Evolutionary conservation across 768 basidiomycete species (phyloP), one percentile per base, ranked within the genome.

Genomic region (Lyophyllum decastes): DNA sequence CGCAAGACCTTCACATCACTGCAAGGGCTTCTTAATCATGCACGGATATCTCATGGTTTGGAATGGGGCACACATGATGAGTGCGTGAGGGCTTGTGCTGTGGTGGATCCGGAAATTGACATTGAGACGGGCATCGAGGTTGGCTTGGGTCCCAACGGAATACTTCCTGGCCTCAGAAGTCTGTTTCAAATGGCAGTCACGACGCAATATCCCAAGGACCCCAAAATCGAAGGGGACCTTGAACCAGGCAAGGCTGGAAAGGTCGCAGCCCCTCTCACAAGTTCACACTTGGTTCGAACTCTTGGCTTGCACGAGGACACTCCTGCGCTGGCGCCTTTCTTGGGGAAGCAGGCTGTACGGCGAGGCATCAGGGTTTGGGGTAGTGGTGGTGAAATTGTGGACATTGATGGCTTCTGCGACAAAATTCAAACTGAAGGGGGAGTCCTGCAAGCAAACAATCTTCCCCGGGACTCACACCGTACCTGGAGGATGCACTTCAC

Each of bases 1-100:
- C 76, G 79, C 46, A 78, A 74, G 1, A 62, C 76, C 0, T 84
- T 84, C 58, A 76, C 75, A 4, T 77, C 78, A 6, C 72, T 83
- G 1, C 83, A 84, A 66, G 83, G 82, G 4, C 73, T 84, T 16
- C 73, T 82, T 26, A 83, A 83, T 62, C 83, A 84, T 57, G 81
- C 78, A 27, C 78, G 83, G 12, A 74, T 82, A 30, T 70, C 74
- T 6, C 83, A 84, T 64, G 68, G 63, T 40, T 69, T 78, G 27
- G 81, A 79, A 58, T 84, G 81, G 80, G 81, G 78, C 11, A 80
- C 78, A 9, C 83, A 84, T 55, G 83, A 84, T 41, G 81, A 81
- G 49, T 84, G 82, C 57, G 78, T 83, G 6, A 72, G 76, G 44
- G 78, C 79, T 4, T 83, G 83, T 67, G 78, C 81, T 7, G 71